These are phyloP conservation scores for Microcyclosporella mali DNA, from an alignment of 2,329 filamentous ascomycete genomes.

Conservation along the genomic window DNA sequence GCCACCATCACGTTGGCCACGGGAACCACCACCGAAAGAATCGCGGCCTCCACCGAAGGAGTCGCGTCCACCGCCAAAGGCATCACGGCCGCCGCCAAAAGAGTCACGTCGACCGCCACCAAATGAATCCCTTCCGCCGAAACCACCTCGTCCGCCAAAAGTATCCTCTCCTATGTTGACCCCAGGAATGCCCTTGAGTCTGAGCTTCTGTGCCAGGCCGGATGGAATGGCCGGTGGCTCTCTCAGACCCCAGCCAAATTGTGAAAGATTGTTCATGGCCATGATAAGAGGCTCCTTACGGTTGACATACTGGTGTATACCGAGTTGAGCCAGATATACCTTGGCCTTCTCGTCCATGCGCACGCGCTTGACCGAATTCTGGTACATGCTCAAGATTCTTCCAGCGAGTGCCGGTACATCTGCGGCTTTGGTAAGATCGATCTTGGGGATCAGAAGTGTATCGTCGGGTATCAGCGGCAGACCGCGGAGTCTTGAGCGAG, in stretches of 20 bases:
- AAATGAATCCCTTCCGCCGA: slow-evolving; percentile 9
- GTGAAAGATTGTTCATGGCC: slow-evolving; percentile 50
- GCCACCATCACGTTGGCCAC: slow-evolving; percentile 10
- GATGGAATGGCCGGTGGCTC: slow-evolving; percentile 41
- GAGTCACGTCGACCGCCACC: slow-evolving; percentile 11
- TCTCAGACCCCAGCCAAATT: slow-evolving; percentile 48
- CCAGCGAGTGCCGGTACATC: slow-evolving; percentile 39
- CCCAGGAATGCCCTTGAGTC: slow-evolving; percentile 25
- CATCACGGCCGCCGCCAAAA: slow-evolving; percentile 3
- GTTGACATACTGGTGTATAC: slow-evolving; percentile 41
- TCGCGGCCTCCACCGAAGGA: slow-evolving; percentile 1
- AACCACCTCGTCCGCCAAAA: slow-evolving; percentile 3
- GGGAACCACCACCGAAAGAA: slow-evolving; percentile 9
- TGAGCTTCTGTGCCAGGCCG: slow-evolving; percentile 25
- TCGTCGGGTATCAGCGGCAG: slow-evolving; percentile 56
- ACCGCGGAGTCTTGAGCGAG: slow-evolving; percentile 48
- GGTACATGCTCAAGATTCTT: slow-evolving; percentile 39
- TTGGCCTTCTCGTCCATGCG: slow-evolving; percentile 39
- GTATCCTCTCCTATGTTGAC: slow-evolving; percentile 23
- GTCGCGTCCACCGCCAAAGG: slow-evolving; percentile 14
- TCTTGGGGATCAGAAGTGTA: slow-evolving; percentile 45
- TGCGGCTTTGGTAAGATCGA: slow-evolving; percentile 40
- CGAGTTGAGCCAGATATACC: slow-evolving; percentile 55
- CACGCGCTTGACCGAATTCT: slow-evolving; percentile 40
- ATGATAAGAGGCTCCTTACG: slow-evolving; percentile 38